Evolutionary conservation across 2,329 filamentous ascomycete genomes (phyloP), one percentile per base, ranked within the genome.

Genomic region (Calonectria pseudoreteaudii): DNA sequence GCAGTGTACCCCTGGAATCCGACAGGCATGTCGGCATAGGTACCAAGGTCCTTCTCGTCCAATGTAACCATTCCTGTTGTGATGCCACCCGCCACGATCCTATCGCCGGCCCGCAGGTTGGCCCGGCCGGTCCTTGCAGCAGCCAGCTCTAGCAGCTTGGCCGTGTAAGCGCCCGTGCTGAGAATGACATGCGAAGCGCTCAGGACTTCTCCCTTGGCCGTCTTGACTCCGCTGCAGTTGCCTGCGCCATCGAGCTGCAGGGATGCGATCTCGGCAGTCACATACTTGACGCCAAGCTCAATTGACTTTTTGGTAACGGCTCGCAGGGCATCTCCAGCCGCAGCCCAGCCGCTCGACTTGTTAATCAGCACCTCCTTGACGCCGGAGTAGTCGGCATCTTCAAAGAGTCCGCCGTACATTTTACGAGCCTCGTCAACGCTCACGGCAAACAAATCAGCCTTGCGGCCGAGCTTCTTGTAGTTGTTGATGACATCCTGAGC

Each of bases 11-110:
- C 85, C 73, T 86, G 86, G 66, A 87, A 83, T 4, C 85, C 86
- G 0, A 87, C 86, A 1, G 91, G 91, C 81, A 91, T 88, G 53
- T 86, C 76, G 52, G 85, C 82, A 74, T 89, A 88, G 70, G 82
- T 79, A 72, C 85, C 76, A 72, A 86, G 85, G 67, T 90, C 86
- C 8, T 85, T 81, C 7, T 87, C 83, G 8, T 87, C 86, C 9
- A 93, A 85, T 41, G 87, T 86, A 31, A 89, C 89, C 82, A 92
- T 90, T 0, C 89, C 91, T 0, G 90, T 90, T 3, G 88, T 88
- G 20, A 92, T 90, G 0, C 90, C 92, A 7, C 89, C 90, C 2
- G 92, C 91, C 4, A 90, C 81, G 66, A 92, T 91, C 64, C 90
- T 86, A 11, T 84, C 81, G 3, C 88, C 91, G 41, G 90, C 88